Percentiles rank a stretch among this genome's conserved stretches.
These are phyloP conservation scores for Calonectria crousiana DNA, from an alignment of 2,329 filamentous ascomycete genomes.

Conservation along the genomic window DNA sequence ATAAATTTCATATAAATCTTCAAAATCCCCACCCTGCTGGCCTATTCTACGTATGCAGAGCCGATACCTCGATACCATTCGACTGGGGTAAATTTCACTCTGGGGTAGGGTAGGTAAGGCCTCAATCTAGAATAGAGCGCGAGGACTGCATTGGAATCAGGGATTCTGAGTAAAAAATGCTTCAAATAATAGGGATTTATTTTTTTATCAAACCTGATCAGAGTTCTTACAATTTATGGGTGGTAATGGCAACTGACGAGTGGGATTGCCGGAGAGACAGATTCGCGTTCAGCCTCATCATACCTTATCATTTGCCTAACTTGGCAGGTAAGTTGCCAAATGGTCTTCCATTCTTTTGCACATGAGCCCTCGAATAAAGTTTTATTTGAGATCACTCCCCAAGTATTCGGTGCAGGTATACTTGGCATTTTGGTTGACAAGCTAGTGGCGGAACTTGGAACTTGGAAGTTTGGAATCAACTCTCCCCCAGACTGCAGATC, in stretches of 20 bases:
- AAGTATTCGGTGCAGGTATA: background rate
- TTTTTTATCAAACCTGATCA: background rate
- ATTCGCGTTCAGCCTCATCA: background rate
- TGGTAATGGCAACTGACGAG: background rate
- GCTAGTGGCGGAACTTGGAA: background rate
- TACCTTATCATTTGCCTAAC: background rate
- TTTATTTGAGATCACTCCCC: background rate
- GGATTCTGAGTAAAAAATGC: background rate
- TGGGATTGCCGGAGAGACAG: background rate
- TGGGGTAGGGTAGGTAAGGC: background rate
- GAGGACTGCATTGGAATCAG: background rate
- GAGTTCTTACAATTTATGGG: background rate
- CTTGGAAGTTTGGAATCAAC: background rate
- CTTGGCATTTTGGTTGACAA: background rate
- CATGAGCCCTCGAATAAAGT: background rate
- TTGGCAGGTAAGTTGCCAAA: background rate
- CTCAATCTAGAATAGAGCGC: background rate
- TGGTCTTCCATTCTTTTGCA: background rate
- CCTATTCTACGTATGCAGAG: no score
- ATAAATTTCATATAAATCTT: background rate
- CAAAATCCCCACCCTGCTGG: background rate
- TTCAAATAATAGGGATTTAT: background rate
- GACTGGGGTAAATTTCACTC: background rate
- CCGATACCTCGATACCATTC: background rate
- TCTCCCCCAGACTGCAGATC: background rate